These are phyloP conservation scores for Erodium maritimum DNA, from an alignment of 345 rosid species.

Conservation along the genomic window DNA sequence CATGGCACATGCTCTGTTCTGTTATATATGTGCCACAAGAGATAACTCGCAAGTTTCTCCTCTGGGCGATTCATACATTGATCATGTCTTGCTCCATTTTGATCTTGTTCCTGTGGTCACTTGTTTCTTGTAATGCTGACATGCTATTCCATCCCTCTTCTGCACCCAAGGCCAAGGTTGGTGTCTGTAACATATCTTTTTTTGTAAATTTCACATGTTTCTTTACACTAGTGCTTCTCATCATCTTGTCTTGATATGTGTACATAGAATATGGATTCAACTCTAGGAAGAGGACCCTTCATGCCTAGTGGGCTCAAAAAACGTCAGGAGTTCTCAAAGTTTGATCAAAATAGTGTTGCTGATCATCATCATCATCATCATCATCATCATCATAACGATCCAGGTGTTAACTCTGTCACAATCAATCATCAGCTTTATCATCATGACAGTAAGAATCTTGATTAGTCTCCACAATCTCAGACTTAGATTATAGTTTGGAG, in stretches of 20 bases:
- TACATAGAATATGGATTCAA: conserved; percentile 6
- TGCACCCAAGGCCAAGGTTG: neutral
- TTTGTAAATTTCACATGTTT: neutral
- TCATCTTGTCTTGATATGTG: neutral
- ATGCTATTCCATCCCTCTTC: neutral
- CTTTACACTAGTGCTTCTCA: too few species aligned
- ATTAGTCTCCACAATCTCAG: conserved; percentile 33
- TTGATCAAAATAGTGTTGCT: neutral
- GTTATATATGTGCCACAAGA: neutral
- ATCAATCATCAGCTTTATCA: conserved; percentile 6
- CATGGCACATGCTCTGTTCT: neutral
- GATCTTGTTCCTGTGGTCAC: conserved; percentile 12
- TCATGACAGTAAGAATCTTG: conserved; percentile 6
- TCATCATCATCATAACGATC: conserved; percentile 8
- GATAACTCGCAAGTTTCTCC: neutral
- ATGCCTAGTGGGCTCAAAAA: neutral
- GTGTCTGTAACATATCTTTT: neutral
- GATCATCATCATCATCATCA: too few species aligned
- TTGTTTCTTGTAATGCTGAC: conserved; percentile 25
- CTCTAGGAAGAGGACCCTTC: neutral
- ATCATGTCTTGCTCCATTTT: conserved; percentile 5
- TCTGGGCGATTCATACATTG: neutral
- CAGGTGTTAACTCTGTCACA: conserved; percentile 10
- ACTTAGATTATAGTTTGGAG: too few species aligned
- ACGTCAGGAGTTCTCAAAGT: neutral